Percentiles rank a stretch among this genome's conserved stretches.
These are phyloP conservation scores for Agapanthus africanus DNA, from an alignment of 106 monocot genomes.

Conservation along the genomic window DNA sequence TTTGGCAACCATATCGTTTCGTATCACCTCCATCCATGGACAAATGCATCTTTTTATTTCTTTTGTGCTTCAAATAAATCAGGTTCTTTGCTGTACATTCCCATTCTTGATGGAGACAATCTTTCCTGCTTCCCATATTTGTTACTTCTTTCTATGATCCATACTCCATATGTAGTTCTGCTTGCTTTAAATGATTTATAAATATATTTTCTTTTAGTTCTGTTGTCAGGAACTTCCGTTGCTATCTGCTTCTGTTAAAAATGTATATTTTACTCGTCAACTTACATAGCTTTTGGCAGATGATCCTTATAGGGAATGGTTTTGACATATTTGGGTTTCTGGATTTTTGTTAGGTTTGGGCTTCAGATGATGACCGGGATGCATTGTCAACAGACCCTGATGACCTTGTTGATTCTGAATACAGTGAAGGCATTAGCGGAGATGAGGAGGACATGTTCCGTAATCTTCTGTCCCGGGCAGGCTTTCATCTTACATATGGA, in stretches of 20 bases:
- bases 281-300: not conserved
- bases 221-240: not conserved
- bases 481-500: constrained; percentile 80
- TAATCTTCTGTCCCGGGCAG: constrained; percentile 75
- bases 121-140: not conserved
- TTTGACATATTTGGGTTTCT: constrained; percentile 1
- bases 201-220: not conserved
- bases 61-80: not conserved
- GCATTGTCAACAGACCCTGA: constrained; percentile 83
- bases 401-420: constrained; percentile 88
- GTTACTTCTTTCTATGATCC: not conserved
- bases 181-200: no score
- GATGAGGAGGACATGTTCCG: constrained; percentile 87
- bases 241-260: not conserved
- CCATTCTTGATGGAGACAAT: not conserved
- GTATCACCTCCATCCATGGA: no score
- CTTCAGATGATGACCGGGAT: constrained; percentile 92
- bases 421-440: constrained; percentile 73
- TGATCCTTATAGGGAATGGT: not conserved
- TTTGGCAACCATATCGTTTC: no score
- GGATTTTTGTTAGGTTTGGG: constrained; percentile 53
- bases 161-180: not conserved
- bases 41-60: not conserved
- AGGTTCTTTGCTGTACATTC: not conserved
- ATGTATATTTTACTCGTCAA: not conserved